These are phyloP conservation scores for Lentinula boryana DNA, from an alignment of 768 basidiomycete species.

Conservation along the genomic window DNA sequence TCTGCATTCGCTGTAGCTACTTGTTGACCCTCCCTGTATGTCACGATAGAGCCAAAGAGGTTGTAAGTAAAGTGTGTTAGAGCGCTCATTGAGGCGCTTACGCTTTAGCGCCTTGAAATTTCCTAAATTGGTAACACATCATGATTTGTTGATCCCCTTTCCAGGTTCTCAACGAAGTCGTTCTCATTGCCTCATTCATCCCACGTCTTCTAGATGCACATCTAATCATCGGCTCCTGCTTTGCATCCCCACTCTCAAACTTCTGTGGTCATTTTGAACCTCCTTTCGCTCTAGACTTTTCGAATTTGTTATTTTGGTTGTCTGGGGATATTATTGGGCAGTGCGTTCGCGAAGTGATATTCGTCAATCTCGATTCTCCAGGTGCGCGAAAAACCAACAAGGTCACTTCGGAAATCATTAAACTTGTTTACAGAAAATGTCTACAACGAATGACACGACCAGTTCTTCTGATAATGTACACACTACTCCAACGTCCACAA, in stretches of 20 bases:
- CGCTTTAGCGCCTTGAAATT: not conserved
- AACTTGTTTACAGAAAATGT: not conserved
- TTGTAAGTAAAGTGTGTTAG: too few relatives aligned
- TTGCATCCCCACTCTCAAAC: not conserved
- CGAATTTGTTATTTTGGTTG: not conserved
- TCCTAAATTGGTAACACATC: not conserved
- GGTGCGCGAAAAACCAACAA: not conserved
- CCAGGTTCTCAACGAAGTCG: not conserved
- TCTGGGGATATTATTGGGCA: not conserved
- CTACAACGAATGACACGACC: conserved; percentile 3
- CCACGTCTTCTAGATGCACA: not conserved
- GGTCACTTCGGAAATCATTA: not conserved
- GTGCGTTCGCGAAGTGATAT: not conserved
- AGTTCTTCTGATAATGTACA: not conserved
- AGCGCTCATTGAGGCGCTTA: not conserved
- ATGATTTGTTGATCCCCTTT: not conserved
- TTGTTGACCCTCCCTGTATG: too few relatives aligned
- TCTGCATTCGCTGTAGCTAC: too few relatives aligned
- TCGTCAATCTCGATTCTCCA: not conserved
- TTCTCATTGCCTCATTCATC: not conserved
- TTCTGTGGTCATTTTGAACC: not conserved
- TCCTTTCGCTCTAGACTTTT: not conserved
- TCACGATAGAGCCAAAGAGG: too few relatives aligned
- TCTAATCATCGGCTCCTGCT: not conserved
- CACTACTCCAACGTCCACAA: not conserved